These are phyloP conservation scores for Cornus controversa DNA, from an alignment of 148 eudicot species.

Conservation along the genomic window DNA sequence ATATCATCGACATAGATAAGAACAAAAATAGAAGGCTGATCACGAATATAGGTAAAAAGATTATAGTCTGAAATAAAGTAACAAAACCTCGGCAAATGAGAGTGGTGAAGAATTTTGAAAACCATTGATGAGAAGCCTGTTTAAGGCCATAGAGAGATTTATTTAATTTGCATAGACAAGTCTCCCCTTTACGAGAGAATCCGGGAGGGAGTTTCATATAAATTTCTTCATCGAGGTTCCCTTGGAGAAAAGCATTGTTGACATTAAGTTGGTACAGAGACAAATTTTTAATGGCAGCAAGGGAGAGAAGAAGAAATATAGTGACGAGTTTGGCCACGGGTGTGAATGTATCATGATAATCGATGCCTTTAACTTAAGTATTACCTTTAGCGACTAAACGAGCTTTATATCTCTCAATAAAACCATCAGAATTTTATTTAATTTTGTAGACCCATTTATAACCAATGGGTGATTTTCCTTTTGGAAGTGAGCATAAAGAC, in stretches of 20 bases:
- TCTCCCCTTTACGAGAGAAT: constrained; percentile 1
- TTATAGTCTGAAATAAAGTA: neutral
- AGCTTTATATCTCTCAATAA: constrained; percentile 8
- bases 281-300: neutral
- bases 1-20: too few species aligned
- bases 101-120: too few species aligned
- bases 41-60: neutral
- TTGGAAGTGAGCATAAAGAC: neutral
- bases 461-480: neutral
- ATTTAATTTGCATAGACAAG: neutral
- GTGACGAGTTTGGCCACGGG: constrained; percentile 5
- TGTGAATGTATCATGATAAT: neutral
- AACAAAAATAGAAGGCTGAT: neutral
- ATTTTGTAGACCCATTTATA: neutral
- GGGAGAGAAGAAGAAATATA: neutral
- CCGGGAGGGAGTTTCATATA: neutral
- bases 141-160: neutral
- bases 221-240: neutral
- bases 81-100: too few species aligned
- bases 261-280: neutral
- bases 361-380: constrained; percentile 6
- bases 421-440: neutral
- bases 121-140: neutral
- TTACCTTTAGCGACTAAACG: neutral
- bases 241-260: neutral